Base-by-base conservation (phyloP, 169 alveolate species). In the Plasmodium vinckei region DNA sequence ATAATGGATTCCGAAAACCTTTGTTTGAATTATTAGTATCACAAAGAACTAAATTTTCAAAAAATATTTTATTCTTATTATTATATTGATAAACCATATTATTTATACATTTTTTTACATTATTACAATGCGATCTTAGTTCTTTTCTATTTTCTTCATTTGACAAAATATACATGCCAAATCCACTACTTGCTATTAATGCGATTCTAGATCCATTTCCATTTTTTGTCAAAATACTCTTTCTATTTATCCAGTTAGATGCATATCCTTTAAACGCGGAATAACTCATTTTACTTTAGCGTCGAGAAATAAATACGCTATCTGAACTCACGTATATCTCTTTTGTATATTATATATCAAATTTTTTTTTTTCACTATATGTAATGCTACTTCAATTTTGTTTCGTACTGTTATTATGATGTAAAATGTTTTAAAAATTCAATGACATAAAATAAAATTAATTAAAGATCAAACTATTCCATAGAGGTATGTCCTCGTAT, bases 121-220 rank as follows among this genome's bases (percentile, higher is more conserved):
- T 54, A 12, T 33, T 46, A 51, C 57, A 70, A 21, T 44, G 25
- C 2, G 12, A 27, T 25, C 72, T 17, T 9, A 86, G 19, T 19
- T 86, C 60, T 9, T 60, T 51, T 86, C 91, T 86, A 72, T 39
- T 86, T 12, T 69, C 73, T 63, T 86, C 91, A 44, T 69, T 60
- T 27, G 44, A 56, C 12, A 65, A 25, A 19, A 59, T 59, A 33
- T 60, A 82, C 9, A 53, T 33, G 1, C 79, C 75, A 39, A 82
- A 15, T 13, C 89, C 69, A 15, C 72, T 79, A 23, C 79, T 51
- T 25, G 68, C 61, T 60, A 79, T 12, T 1, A 42, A 19, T 1
- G 72, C 21, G n/a, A 79, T 6, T 39, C 25, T 61, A 13, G 51
- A 5, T 49, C 59, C 82, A 46, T 67, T 44, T 25, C 57, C 21